Evolutionary conservation across 352 stramenopile genomes (phyloP).

Genomic region (Globisporangium uncinulatum): DNA sequence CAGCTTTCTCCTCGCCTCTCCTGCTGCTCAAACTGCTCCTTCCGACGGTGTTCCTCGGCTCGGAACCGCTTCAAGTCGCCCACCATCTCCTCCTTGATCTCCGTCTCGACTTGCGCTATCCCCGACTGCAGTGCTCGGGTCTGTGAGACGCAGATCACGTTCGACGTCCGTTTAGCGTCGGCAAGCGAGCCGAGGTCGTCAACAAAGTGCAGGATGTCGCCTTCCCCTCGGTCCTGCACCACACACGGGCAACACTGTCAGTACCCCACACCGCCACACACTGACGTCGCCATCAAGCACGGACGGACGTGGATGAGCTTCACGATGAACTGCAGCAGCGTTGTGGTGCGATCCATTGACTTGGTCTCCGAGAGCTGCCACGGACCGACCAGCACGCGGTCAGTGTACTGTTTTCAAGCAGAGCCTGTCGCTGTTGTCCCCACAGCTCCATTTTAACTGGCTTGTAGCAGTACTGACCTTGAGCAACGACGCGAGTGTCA

Average conservation of each 20-base stretch:
- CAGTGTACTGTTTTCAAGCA: no score
- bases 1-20: neutral
- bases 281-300: no score
- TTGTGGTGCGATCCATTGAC: constrained; percentile 65
- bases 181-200: constrained; percentile 48
- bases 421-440: neutral
- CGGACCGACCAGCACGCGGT: no score
- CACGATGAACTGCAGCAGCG: constrained; percentile 72
- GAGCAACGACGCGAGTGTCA: constrained; percentile 68
- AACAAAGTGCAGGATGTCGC: constrained; percentile 60
- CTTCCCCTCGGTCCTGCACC: constrained; percentile 61
- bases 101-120: constrained; percentile 44
- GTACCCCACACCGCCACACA: neutral
- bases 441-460: no score
- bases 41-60: constrained; percentile 32
- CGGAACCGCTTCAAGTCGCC: constrained; percentile 48
- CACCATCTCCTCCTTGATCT: constrained; percentile 74
- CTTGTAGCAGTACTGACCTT: constrained; percentile 51
- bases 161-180: constrained; percentile 65
- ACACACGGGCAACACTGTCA: neutral
- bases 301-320: constrained; percentile 66
- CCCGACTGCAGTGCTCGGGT: constrained; percentile 38
- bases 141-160: constrained; percentile 60
- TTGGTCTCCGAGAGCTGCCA: constrained; percentile 75
- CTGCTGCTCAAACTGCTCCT: constrained; percentile 24